A percentile compares a stretch with the other conserved stretches of the same genome.
phyloP scores from a whole-genome alignment of 164 flowering plant species.

The Tetrastigma voinierianum region DNA sequence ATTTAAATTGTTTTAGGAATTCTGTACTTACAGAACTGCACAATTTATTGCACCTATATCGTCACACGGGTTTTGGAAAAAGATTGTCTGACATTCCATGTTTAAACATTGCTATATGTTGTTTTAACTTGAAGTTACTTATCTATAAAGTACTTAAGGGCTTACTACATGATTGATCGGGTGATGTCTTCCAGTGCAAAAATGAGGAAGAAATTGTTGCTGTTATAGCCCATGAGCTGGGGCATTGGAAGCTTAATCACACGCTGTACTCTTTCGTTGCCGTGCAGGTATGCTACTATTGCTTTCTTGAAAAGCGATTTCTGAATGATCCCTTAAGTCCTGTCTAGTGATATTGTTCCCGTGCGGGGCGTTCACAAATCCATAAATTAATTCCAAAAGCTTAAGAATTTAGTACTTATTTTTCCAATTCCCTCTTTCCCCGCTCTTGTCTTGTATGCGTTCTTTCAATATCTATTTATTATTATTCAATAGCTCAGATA shows the following conservation, averaged over 20 bases:
- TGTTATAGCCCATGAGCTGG: conserved; percentile 94
- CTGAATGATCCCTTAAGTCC: neutral
- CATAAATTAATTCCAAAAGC: too few species aligned
- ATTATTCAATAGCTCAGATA: neutral
- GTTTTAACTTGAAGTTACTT: neutral
- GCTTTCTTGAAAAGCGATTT: neutral
- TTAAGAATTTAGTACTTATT: too few species aligned
- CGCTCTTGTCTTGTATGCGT: neutral
- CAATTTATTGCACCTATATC: too few species aligned
- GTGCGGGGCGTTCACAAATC: too few species aligned
- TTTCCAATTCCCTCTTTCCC: neutral
- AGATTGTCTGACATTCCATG: too few species aligned
- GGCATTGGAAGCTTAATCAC: conserved; percentile 98
- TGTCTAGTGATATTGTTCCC: too few species aligned
- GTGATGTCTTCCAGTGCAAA: conserved; percentile 92
- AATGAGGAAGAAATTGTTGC: conserved; percentile 94
- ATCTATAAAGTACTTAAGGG: too few species aligned
- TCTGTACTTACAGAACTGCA: too few species aligned
- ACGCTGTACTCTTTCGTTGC: conserved; percentile 89
- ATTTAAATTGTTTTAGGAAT: too few species aligned
- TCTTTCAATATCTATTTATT: neutral
- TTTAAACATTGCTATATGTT: too few species aligned
- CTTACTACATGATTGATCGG: too few species aligned
- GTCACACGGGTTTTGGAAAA: too few species aligned
- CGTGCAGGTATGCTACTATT: conserved; percentile 61